These are phyloP conservation scores for Phytophthora constricta DNA, from an alignment of 352 stramenopile genomes.

Conservation along the genomic window DNA sequence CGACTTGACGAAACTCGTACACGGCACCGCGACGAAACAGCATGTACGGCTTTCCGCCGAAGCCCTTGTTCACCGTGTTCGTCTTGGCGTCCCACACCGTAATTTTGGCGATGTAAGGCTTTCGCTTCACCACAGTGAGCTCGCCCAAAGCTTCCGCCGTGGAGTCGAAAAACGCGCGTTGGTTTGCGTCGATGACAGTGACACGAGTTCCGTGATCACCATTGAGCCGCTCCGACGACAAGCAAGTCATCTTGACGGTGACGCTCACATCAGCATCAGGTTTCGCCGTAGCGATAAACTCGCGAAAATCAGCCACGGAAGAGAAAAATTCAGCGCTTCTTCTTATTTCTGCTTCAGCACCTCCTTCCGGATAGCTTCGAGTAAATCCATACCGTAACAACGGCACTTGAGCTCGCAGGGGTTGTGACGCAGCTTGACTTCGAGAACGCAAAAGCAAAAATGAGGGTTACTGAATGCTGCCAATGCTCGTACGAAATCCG, in stretches of 20 bases:
- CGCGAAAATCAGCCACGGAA: no score
- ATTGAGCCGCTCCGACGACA: neutral
- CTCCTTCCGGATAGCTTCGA: no score
- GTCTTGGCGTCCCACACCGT: neutral
- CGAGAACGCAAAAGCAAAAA: no score
- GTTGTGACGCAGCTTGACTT: no score
- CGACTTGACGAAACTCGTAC: neutral
- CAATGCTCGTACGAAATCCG: no score
- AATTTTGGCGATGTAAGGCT: conserved; percentile 1
- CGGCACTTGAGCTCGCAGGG: no score
- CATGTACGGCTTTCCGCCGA: neutral
- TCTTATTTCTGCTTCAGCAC: no score
- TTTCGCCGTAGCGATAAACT: no score
- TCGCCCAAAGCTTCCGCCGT: neutral
- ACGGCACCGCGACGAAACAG: neutral
- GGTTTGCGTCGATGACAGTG: neutral
- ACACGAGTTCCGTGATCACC: conserved; percentile 3
- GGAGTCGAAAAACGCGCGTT: neutral
- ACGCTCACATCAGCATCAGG: no score
- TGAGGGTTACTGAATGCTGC: no score
- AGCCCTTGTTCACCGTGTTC: neutral
- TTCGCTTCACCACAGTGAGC: neutral
- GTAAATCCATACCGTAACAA: no score
- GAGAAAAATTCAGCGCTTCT: no score
- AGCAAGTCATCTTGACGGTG: conserved; percentile 7